Conservation (phyloP, 805 yeast species). For the Suhomyces xylopsoci region DNA sequence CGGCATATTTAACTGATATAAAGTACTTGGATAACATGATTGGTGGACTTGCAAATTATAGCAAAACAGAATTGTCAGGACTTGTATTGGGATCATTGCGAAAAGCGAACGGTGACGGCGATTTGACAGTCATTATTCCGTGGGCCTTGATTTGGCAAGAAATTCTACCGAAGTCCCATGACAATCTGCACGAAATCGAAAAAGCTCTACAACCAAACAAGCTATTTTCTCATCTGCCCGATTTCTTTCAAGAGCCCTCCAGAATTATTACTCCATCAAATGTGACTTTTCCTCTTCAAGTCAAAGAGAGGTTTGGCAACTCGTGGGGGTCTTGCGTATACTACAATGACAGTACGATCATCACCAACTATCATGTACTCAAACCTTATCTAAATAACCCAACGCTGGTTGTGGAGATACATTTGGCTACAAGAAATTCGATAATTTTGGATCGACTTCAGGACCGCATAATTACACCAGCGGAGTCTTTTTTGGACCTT, state of each 20-base stretch:
- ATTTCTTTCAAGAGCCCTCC: not conserved
- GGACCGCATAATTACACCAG: constrained; percentile 29
- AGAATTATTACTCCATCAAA: not conserved
- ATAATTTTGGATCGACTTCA: not conserved
- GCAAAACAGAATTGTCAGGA: constrained; percentile 23
- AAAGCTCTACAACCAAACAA: not conserved
- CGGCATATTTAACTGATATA: constrained; percentile 35
- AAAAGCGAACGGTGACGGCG: constrained; percentile 46
- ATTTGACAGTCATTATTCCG: constrained; percentile 30
- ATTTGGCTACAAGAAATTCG: not conserved
- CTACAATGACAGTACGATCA: constrained; percentile 26
- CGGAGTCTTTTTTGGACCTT: constrained; percentile 29
- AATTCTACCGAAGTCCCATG: not conserved
- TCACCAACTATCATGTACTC: constrained; percentile 45
- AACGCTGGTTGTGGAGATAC: constrained; percentile 5
- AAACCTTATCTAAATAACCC: constrained; percentile 11
- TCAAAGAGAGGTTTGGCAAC: not conserved
- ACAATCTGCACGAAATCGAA: not conserved
- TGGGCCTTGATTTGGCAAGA: constrained; percentile 20
- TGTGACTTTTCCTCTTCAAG: constrained; percentile 16
- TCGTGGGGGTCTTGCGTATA: constrained; percentile 47
- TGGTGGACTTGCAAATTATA: constrained; percentile 33
- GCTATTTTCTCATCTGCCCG: not conserved
- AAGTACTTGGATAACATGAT: constrained; percentile 46
- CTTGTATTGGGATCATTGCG: constrained; percentile 37